Evolutionary conservation across 148 eudicot species (phyloP), one percentile per base, ranked within the genome.

Genomic region (Rhododendron molle): DNA sequence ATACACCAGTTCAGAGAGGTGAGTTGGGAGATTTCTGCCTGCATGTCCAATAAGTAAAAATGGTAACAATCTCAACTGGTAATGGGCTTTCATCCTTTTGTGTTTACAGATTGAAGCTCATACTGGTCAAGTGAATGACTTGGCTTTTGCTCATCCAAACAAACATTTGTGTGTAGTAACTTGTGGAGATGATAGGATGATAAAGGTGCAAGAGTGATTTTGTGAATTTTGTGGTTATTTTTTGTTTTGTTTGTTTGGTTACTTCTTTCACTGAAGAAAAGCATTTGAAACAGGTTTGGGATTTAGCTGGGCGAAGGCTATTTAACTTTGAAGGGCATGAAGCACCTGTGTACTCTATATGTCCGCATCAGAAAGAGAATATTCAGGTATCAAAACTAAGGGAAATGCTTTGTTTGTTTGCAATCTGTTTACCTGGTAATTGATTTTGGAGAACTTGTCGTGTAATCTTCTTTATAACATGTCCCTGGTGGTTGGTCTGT

Each of bases 351-450:
- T 95, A 91, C 85, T 97, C 99, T 60, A 83, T 97, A 79, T 92
- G 98, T 85, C 99, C 99, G 83, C 98, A 97, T 88, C 94, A 92
- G 88, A 95, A 97, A 92, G 98, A 97, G 88, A 92, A 84, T 84
- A 94, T 95, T 89, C 94, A 94, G 94, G 96, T 94, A 90, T 52
- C 11, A 18, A 76, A 72, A n/a, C 52, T 44, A 78, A 47, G 15
- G 79, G 87, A 30, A 34, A 30, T 34, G 16, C 44, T 30, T 80
- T 23, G 40, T 80, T 78, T 4, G 65, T 50, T 28, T 2, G 82
- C 62, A 80, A 50, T 3, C 23, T 50, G 28, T 46, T 46, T 80
- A 56, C 20, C 32, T 81, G 67, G 16, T 62, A 40, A 38, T 40
- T n/a, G 36, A 82, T 82, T 34, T 81, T n/a, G 44, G 69, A 32